Evolutionary conservation across 106 monocot species (phyloP).

Genomic region (Apostasia ramifera): DNA sequence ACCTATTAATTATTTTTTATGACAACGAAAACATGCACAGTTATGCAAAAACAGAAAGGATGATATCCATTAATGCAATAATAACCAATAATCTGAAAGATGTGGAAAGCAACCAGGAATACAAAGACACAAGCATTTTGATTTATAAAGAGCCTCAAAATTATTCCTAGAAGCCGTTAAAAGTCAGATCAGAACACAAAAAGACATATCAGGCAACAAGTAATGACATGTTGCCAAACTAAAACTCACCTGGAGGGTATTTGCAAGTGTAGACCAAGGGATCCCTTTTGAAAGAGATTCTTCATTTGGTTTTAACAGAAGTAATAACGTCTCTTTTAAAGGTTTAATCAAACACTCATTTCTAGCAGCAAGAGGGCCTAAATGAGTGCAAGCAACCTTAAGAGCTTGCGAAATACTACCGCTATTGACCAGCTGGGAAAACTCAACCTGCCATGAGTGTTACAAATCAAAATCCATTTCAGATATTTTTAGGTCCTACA

Average conservation of each 20-base stretch:
- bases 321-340: conserved; percentile 85
- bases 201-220: too few species aligned
- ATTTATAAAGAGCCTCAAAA: too few species aligned
- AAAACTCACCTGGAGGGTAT: conserved; percentile 63
- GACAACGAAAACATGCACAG: too few species aligned
- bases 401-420: conserved; percentile 61
- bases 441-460: conserved; percentile 66
- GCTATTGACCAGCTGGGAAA: conserved; percentile 66
- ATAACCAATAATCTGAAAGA: too few species aligned
- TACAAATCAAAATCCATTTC: not conserved
- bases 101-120: too few species aligned
- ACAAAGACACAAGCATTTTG: too few species aligned
- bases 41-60: too few species aligned
- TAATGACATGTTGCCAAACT: too few species aligned
- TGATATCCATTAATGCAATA: too few species aligned
- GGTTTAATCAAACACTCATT: conserved; percentile 67
- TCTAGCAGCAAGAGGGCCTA: conserved; percentile 76
- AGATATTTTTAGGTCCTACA: not conserved
- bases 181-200: too few species aligned
- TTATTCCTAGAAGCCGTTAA: too few species aligned
- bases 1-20: too few species aligned
- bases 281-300: conserved; percentile 33
- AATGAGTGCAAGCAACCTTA: conserved; percentile 72
- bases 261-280: conserved; percentile 45
- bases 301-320: conserved; percentile 54